These are phyloP conservation scores for Trichoderma asperelloides DNA, from an alignment of 495 filamentous ascomycete species.

Conservation along the genomic window DNA sequence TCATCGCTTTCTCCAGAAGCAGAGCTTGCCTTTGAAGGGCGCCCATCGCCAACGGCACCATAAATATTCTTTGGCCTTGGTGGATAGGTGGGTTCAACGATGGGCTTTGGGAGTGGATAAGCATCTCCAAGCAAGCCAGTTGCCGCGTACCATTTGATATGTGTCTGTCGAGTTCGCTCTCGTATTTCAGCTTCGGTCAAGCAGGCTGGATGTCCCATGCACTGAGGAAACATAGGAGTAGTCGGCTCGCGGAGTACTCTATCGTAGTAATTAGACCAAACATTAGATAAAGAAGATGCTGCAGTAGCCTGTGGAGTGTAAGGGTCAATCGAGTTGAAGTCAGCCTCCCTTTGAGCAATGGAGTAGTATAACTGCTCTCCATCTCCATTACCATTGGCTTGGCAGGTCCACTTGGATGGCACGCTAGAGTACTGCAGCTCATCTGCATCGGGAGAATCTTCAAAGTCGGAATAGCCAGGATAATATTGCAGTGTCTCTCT, in stretches of 20 bases:
- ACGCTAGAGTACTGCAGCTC: too few relatives aligned
- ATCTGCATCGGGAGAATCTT: too few relatives aligned
- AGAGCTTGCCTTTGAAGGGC: neutral
- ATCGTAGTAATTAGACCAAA: too few relatives aligned
- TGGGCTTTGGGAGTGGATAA: neutral
- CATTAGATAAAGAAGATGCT: too few relatives aligned
- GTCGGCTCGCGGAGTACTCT: neutral
- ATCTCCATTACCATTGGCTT: too few relatives aligned
- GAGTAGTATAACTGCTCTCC: too few relatives aligned
- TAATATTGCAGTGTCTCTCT: too few relatives aligned
- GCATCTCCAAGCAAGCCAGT: neutral
- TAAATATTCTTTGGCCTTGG: neutral
- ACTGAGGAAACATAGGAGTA: neutral
- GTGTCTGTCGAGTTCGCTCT: neutral
- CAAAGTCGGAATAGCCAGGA: too few relatives aligned
- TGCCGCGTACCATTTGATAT: neutral
- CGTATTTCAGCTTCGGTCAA: neutral
- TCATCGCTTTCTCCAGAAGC: neutral
- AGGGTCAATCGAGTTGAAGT: too few relatives aligned
- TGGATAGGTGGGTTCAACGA: neutral
- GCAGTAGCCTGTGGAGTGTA: too few relatives aligned
- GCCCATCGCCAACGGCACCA: conserved; percentile 6
- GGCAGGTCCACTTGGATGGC: too few relatives aligned
- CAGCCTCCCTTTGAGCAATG: too few relatives aligned
- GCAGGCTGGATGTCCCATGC: neutral